phyloP scores from a whole-genome alignment of 192 early-diverging fungal genomes.

The Geranomyces variabilis region DNA sequence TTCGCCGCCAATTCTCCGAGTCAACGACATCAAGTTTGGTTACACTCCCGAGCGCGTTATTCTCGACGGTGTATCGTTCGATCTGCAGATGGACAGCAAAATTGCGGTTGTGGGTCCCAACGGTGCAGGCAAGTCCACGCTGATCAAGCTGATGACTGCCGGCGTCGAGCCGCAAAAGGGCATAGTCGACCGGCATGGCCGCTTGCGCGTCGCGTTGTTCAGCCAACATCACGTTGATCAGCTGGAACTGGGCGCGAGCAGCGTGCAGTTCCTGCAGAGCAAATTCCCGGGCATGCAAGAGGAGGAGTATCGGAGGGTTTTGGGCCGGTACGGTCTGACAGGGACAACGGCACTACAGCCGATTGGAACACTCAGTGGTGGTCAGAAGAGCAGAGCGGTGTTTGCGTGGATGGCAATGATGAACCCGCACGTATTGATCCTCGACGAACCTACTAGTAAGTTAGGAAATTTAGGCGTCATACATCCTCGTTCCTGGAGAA shows the following conservation, averaged over 20 bases:
- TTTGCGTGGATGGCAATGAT: conserved; percentile 57
- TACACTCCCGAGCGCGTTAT: conserved; percentile 84
- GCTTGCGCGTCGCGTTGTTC: conserved; percentile 92
- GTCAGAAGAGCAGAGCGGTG: conserved; percentile 87
- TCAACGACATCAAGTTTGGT: conserved; percentile 88
- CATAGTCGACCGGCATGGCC: conserved; percentile 86
- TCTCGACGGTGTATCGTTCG: conserved; percentile 82
- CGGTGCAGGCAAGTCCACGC: conserved; percentile 97
- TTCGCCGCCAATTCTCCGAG: conserved; percentile 95
- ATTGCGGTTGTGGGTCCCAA: conserved; percentile 99
- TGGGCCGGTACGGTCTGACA: conserved; percentile 95
- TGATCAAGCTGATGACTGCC: conserved; percentile 90
- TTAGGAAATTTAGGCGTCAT: conserved; percentile 18
- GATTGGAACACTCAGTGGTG: conserved; percentile 94
- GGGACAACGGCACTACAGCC: conserved; percentile 94
- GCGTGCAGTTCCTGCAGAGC: conserved; percentile 85
- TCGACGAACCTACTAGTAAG: conserved; percentile 76
- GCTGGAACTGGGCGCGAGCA: conserved; percentile 80
- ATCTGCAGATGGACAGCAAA: conserved; percentile 95
- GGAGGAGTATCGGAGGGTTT: conserved; percentile 92
- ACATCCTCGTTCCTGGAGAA: conserved; percentile 11
- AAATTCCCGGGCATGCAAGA: conserved; percentile 90
- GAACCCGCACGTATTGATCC: conserved; percentile 59
- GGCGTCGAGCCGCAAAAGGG: conserved; percentile 80
- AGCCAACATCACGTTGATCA: conserved; percentile 99